Base-by-base conservation (phyloP, 768 basidiomycete species). In the Pulveroboletus sp. region DNA sequence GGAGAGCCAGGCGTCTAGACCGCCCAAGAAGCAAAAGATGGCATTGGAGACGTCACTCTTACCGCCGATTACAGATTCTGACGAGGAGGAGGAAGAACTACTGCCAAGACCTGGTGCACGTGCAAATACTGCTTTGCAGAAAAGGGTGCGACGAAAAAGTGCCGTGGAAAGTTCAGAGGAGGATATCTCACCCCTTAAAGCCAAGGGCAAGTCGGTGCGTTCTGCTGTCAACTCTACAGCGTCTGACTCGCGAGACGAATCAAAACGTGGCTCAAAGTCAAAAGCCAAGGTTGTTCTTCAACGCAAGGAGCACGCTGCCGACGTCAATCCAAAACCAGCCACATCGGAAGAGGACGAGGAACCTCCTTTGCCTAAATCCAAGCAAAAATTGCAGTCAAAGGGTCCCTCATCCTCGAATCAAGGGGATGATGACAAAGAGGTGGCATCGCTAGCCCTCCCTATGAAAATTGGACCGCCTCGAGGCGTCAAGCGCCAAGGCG, bases 381-480 rank as follows among this genome's bases (percentile, higher is more conserved):
- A 47, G 37, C 37, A 37, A 32, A 46, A 47, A 24, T 13, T 23
- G 24, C 14, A 7, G 11, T 25, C 35, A 6, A 46, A 49, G 20
- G 25, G 23, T 11, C 37, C 29, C 17, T 23, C 43, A 7, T 3
- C 36, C 20, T 24, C 42, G 9, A 39, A 49, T 17, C 31, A 24
- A 20, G 6, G 20, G 2, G 13, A 39, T 8, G 36, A 37, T 3
- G 59, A 56, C 40, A 24, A 47, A 7, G 52, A 41, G 23, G 45
- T 25, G 6, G 46, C 40, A n/a, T 16, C 31, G 5, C 2, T 35
- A 2, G 20, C n/a, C 16, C 5, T 14, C 6, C 45, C 25, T 13
- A 31, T 53, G 12, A 65, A 65, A 27, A 5, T 64, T 11, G 66
- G 66, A 2, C 65, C 66, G 25, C 66, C 65, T 20, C 61, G 57